These are phyloP conservation scores for Borealophlyctis nickersoniae DNA, from an alignment of 192 early-diverging fungal species.

Conservation along the genomic window DNA sequence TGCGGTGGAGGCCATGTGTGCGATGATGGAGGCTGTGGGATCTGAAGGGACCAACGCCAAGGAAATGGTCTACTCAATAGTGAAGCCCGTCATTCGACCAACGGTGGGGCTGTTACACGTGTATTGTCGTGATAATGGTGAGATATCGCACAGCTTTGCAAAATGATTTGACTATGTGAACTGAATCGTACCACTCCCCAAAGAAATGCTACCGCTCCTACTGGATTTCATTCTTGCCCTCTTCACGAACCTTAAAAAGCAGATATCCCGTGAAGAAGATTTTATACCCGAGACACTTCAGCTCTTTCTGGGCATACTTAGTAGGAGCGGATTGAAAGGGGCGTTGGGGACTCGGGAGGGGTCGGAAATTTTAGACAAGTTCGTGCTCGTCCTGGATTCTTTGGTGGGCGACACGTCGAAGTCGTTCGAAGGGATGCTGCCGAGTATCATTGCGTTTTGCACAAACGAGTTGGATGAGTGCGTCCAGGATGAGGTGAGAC, in stretches of 20 bases:
- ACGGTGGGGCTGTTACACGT: slow-evolving; percentile 11
- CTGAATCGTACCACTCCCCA: slow-evolving; percentile 7
- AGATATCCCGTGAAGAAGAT: slow-evolving; percentile 12
- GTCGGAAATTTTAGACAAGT: slow-evolving; percentile 17
- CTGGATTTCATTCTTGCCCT: slow-evolving; percentile 26
- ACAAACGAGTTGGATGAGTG: neutral
- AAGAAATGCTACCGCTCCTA: slow-evolving; percentile 20
- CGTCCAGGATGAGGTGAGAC: slow-evolving; percentile 13
- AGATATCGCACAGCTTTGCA: neutral
- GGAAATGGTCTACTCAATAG: slow-evolving; percentile 11
- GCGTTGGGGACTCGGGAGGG: neutral
- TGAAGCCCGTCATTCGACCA: slow-evolving; percentile 5
- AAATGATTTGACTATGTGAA: slow-evolving; percentile 14
- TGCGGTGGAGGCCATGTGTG: neutral
- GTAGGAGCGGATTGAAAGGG: slow-evolving; percentile 8
- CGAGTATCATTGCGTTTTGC: slow-evolving; percentile 14
- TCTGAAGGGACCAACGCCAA: slow-evolving; percentile 9
- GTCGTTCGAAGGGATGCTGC: slow-evolving; percentile 17
- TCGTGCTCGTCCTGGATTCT: slow-evolving; percentile 14
- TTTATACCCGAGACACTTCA: slow-evolving; percentile 21
- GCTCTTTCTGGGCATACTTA: slow-evolving; percentile 20
- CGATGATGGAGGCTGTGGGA: neutral
- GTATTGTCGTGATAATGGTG: slow-evolving; percentile 19
- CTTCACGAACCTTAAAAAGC: slow-evolving; percentile 13
- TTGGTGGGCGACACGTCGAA: slow-evolving; percentile 21